Percentiles rank a stretch among this genome's conserved stretches.
phyloP scores from a whole-genome alignment of 306 rosid species.

The Gleditsia sinensis region DNA sequence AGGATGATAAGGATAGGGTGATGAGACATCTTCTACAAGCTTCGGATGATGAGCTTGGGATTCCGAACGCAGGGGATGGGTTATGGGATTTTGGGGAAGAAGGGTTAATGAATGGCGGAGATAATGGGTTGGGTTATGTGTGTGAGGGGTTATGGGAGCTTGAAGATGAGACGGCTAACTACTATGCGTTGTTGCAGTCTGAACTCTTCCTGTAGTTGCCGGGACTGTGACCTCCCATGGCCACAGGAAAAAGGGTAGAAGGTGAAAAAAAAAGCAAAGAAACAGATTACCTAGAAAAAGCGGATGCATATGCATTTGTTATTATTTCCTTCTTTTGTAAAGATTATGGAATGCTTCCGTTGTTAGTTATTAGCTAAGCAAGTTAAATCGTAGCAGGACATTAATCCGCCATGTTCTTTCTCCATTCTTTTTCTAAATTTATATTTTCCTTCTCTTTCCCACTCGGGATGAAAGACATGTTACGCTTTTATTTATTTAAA shows the following conservation, averaged over 20 bases:
- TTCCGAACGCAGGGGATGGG: constrained; percentile 42
- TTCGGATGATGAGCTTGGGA: constrained; percentile 72
- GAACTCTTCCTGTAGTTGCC: constrained; percentile 56
- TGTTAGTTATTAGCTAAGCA: background rate
- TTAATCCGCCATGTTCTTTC: background rate
- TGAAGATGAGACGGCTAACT: constrained; percentile 67
- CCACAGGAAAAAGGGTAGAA: background rate
- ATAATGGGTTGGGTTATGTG: constrained; percentile 23
- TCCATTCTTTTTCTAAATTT: background rate
- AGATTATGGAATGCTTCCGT: background rate
- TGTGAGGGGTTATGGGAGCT: constrained; percentile 60
- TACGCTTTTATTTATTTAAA: no score
- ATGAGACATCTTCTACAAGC: constrained; percentile 71
- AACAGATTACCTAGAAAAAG: background rate
- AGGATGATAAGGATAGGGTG: constrained; percentile 47
- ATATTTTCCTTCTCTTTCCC: background rate
- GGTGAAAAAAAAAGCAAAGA: background rate
- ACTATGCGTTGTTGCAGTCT: constrained; percentile 56
- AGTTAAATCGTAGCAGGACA: constrained; percentile 36
- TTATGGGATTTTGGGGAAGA: background rate
- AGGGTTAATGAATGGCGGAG: background rate
- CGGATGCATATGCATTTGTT: no score
- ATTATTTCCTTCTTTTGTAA: constrained; percentile 41
- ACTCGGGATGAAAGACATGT: no score
- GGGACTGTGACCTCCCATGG: background rate